These are phyloP conservation scores for Akanthomyces dipterigenus DNA, from an alignment of 2,329 filamentous ascomycete species.

Conservation along the genomic window DNA sequence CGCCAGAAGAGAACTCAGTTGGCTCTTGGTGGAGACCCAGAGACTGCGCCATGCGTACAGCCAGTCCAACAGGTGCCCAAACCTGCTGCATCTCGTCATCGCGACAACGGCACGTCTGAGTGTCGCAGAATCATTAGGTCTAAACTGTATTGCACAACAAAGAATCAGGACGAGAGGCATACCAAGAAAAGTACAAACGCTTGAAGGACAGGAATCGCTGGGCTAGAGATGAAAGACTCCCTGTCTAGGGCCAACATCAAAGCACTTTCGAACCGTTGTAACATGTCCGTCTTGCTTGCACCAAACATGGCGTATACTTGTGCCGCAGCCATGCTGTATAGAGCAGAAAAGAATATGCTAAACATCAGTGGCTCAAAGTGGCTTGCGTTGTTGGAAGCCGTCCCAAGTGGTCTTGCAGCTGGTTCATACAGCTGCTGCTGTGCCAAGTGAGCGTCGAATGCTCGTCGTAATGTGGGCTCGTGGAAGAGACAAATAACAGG, in stretches of 20 bases:
- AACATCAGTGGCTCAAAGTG: background rate
- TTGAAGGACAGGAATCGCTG: background rate
- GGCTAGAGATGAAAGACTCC: background rate
- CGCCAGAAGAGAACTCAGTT: background rate
- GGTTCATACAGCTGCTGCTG: background rate
- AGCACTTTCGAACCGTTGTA: background rate
- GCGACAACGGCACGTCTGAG: background rate
- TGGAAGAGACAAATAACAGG: background rate
- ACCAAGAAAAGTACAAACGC: background rate
- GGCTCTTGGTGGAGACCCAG: background rate
- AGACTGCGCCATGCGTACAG: background rate
- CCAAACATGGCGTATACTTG: background rate
- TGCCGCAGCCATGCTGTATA: background rate
- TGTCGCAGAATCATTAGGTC: background rate
- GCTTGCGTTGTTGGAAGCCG: background rate
- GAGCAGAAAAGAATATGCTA: background rate
- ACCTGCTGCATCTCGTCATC: background rate
- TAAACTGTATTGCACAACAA: background rate
- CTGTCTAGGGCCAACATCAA: background rate
- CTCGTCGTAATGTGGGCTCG: background rate
- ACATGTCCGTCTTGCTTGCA: background rate
- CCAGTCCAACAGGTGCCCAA: background rate
- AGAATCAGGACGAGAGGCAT: background rate
- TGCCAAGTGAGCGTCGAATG: background rate
- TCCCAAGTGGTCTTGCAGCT: background rate